phyloP scores from a whole-genome alignment of 2,329 filamentous ascomycete species.

The Magnaporthiopsis incrustans region DNA sequence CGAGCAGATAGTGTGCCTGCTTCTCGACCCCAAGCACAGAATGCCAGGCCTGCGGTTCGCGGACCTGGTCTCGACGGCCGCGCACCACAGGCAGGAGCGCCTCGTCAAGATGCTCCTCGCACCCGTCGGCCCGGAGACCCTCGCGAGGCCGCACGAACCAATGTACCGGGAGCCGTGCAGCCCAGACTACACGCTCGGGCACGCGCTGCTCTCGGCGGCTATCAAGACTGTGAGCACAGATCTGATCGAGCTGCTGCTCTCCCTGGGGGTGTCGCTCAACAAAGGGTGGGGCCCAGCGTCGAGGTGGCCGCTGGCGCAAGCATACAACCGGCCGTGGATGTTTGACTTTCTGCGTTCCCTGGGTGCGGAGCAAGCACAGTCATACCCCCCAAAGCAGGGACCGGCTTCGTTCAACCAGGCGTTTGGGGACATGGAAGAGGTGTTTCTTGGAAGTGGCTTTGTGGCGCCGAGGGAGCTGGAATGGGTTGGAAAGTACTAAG shows the following conservation, averaged over 20 bases:
- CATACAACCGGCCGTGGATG: background rate
- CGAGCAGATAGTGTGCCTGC: background rate
- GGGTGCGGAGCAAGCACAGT: no score
- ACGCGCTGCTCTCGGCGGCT: background rate
- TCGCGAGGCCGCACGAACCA: background rate
- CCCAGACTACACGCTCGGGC: background rate
- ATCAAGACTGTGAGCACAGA: background rate
- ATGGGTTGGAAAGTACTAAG: no score
- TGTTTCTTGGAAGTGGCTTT: no score
- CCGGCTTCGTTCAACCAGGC: no score
- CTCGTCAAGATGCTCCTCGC: background rate
- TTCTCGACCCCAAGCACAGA: background rate
- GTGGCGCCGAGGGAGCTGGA: no score
- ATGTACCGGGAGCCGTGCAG: background rate
- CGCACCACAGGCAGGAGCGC: background rate
- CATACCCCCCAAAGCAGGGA: no score
- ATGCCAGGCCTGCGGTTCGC: background rate
- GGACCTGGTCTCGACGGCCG: background rate
- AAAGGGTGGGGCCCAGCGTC: background rate
- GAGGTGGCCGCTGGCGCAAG: background rate
- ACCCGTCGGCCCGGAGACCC: no score
- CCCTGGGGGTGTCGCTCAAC: background rate
- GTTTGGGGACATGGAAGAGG: no score
- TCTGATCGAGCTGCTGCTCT: background rate
- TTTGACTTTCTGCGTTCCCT: background rate